Conservation (phyloP, 176 grass and related monocot genomes). For the Oryza brachyantha region DNA sequence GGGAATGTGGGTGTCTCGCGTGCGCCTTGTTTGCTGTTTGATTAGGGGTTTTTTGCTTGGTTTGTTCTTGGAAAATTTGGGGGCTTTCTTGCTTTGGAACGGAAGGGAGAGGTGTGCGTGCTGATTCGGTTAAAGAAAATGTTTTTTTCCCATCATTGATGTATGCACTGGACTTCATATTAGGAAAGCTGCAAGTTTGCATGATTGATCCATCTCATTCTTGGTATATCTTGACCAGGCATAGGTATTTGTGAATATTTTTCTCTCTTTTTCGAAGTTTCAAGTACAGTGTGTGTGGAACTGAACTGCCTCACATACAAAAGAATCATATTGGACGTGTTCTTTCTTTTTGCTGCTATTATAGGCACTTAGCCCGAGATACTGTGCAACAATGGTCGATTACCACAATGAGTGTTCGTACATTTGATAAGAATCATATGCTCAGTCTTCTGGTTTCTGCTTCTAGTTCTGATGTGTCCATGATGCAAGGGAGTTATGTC, state of each 20-base stretch:
- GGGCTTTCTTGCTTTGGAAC: background rate
- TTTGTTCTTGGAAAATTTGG: background rate
- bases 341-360: background rate
- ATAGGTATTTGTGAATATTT: background rate
- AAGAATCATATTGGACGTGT: background rate
- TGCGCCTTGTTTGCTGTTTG: background rate
- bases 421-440: background rate
- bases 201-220: background rate
- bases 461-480: background rate
- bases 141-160: background rate
- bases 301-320: background rate
- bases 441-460: background rate
- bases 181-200: background rate
- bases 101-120: slow-evolving; percentile 2
- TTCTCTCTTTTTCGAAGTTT: background rate
- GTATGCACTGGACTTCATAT: background rate
- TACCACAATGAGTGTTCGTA: background rate
- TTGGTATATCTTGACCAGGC: background rate
- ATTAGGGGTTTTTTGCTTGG: background rate
- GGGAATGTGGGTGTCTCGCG: background rate
- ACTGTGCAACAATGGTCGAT: background rate
- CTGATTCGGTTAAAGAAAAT: background rate
- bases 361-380: background rate
- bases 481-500: background rate
- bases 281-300: background rate